Evolutionary conservation across 2,329 filamentous ascomycete species (phyloP).

Genomic region (Diplocarpon mali): DNA sequence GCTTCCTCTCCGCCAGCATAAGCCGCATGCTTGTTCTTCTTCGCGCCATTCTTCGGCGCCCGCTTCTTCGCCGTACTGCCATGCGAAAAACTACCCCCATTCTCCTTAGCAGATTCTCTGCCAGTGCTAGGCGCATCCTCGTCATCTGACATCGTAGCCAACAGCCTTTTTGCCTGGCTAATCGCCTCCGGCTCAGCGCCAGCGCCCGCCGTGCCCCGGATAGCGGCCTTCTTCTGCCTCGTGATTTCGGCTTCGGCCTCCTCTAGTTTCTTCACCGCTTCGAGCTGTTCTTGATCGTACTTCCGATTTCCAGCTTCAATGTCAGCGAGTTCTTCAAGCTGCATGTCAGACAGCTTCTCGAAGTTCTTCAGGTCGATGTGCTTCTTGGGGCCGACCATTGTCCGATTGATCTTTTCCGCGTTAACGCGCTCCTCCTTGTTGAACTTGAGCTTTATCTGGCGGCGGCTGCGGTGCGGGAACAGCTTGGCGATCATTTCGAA

Average conservation of each 20-base stretch:
- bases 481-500: conserved; percentile 70
- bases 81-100: too few relatives aligned
- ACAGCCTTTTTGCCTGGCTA: background rate
- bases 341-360: conserved; percentile 39
- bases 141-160: conserved; percentile 9
- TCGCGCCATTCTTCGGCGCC: conserved; percentile 12
- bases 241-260: conserved; percentile 29
- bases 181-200: background rate
- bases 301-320: conserved; percentile 42
- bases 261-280: conserved; percentile 34
- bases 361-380: conserved; percentile 50
- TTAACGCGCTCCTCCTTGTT: conserved; percentile 64
- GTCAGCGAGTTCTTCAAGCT: conserved; percentile 43
- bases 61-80: background rate
- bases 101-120: too few relatives aligned
- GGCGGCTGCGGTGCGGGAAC: conserved; percentile 60
- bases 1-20: conserved; percentile 24
- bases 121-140: conserved; percentile 10
- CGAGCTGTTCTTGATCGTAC: conserved; percentile 35
- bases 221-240: conserved; percentile 23
- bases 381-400: conserved; percentile 49
- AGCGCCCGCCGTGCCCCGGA: conserved; percentile 10
- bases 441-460: conserved; percentile 73
- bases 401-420: conserved; percentile 50
- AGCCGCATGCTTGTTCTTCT: conserved; percentile 22